Evolutionary conservation across 129 eudicot genomes (phyloP), one percentile per base, ranked within the genome.

Genomic region (Chrysanthemum makinoi): DNA sequence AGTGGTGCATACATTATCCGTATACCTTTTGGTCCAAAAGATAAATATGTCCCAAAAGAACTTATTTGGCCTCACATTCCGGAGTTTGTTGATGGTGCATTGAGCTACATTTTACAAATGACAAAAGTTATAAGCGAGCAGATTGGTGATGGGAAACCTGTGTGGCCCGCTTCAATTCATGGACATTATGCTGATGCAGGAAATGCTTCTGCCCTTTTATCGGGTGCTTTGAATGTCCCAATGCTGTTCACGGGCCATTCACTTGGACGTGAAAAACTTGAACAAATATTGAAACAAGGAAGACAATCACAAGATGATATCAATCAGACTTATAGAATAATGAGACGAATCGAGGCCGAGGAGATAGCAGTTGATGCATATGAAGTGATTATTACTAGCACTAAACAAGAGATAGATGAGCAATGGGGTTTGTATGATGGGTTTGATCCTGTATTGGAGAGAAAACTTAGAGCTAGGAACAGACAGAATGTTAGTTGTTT

Each of bases 121-220:
- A 79, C 96, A 8, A 91, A 86, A 75, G 93, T 84, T 68, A 83
- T 91, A 22, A 91, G 93, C 14, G 91, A 91, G 58, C 96, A 91
- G 63, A 86, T 84, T 24, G 96, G 96, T 63, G 85, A 72, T 16
- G 91, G 91, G 6, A 68, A 82, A 33, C 94, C 89, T 1, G 86
- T 88, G 18, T 91, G 97, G 96, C 97, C 97, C 8, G 84, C 82
- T 69, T 85, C 87, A 0, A 91, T 91, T 28, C 97, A 91, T 33
- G 97, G 96, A 4, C 97, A 91, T 52, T 88, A 88, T 63, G 97
- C 93, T 4, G 97, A 91, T 81, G 93, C 97, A 2, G 93, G 96
- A 30, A 82, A 88, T 7, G 83, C 96, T 58, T 91, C 97, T 67
- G 97, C 97, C 51, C 83, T 88, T 17, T 62, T 91, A 26, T 88